Base-by-base conservation (phyloP, 2,329 filamentous ascomycete genomes). In the Lasiodiplodia citricola region DNA sequence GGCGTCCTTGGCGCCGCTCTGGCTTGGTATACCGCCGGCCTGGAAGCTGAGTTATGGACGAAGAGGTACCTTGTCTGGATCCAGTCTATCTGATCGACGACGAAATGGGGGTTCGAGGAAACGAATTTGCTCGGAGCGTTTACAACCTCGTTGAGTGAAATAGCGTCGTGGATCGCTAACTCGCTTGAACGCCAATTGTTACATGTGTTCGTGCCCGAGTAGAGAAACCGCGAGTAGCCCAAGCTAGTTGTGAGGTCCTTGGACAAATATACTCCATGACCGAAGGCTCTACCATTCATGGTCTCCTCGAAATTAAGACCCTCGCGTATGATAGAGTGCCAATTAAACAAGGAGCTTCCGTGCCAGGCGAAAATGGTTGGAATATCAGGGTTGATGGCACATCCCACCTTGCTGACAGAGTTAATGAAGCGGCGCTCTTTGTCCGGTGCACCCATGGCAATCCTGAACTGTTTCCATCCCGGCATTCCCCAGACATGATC, bases 51-150 rank as follows among this genome's bases (percentile, higher is more conserved):
- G 18, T 31, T 38, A 31, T 68, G 64, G 51, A 92, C 88, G 72
- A 97, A 92, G 1, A 97, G 84, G 78, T 96, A 97, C 54, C 94
- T 87, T 31, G 93, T 94, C 75, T 96, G 93, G 69, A 97, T 94
- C 94, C 94, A 97, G 74, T 96, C 91, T 11, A 91, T 81, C 55
- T 93, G 84, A 31, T 87, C 77, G 1, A 97, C 89, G 10, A 97
- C 94, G 57, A 92, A 89, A 79, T 90, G 88, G 0, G 90, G 90
- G 0, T 0, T 71, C 0, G 10, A 73, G 70, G 82, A 85, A 5
- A 85, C 78, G 74, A 92, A 97, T 55, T 90, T 75, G 0, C 77
- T 63, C 0, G 93, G 89, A 0, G 85, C 84, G 75, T 97, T 97
- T 74, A 97, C 88, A 55, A 97, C 89, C 77, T 97, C 94, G 74